Conservation (phyloP, 148 eudicot genomes). For the Suaeda aralocaspica region DNA sequence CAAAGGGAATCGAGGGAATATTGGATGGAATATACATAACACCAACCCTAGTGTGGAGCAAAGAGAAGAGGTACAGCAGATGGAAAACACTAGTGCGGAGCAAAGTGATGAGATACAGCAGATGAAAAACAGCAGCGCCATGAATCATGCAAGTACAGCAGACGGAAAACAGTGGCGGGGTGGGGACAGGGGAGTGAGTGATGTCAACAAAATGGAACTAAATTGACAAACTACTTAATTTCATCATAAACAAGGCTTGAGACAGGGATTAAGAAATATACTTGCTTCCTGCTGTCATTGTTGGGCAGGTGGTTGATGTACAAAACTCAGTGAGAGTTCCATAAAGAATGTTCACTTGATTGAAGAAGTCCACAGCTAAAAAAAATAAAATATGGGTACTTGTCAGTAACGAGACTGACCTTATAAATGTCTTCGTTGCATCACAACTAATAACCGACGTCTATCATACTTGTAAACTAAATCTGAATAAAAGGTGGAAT, state of each 20-base stretch:
- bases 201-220: neutral
- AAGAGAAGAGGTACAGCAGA: neutral
- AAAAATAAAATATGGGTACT: conserved; percentile 18
- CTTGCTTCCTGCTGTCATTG: conserved; percentile 98
- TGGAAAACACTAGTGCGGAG: neutral
- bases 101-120: no score
- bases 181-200: neutral
- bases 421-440: neutral
- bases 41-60: neutral
- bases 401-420: conserved; percentile 5
- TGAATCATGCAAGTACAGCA: neutral
- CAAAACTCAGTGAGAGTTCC: conserved; percentile 97
- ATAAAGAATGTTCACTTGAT: conserved; percentile 92
- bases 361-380: conserved; percentile 97
- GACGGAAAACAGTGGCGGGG: neutral
- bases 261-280: conserved; percentile 31
- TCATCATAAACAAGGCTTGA: neutral
- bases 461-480: neutral
- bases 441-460: neutral
- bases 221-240: no score
- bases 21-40: neutral
- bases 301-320: conserved; percentile 76
- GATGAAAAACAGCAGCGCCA: no score
- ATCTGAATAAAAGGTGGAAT: neutral
- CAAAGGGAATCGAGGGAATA: neutral